Conservation (phyloP, 2,329 filamentous ascomycete genomes). For the Exophiala sp. region DNA sequence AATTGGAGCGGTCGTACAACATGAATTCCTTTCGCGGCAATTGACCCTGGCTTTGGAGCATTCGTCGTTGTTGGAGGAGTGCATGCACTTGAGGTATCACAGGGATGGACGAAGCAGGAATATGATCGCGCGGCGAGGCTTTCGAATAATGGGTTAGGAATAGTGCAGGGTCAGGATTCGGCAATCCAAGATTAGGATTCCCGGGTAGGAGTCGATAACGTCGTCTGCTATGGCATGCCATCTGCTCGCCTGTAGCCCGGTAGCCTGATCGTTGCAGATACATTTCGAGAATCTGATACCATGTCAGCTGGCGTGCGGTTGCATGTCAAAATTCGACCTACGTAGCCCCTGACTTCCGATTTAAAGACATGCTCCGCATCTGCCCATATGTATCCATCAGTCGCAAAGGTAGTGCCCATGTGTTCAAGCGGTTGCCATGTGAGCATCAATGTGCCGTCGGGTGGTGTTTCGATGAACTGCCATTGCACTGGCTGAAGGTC, state of each 20-base stretch:
- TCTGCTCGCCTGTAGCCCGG: conserved; percentile 62
- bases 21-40: conserved; percentile 90
- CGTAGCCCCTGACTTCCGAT: conserved; percentile 65
- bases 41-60: conserved; percentile 68
- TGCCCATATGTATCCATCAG: conserved; percentile 88
- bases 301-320: conserved; percentile 13
- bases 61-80: conserved; percentile 45
- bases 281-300: conserved; percentile 74
- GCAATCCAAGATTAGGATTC: conserved; percentile 62
- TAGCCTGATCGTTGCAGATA: conserved; percentile 77
- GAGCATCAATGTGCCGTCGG: conserved; percentile 74
- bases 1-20: conserved; percentile 80
- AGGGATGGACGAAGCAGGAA: conserved; percentile 58
- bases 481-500: conserved; percentile 83
- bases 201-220: conserved; percentile 78
- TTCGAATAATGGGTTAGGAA: conserved; percentile 90
- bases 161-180: conserved; percentile 69
- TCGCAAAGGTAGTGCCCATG: conserved; percentile 68
- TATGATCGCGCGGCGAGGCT: conserved; percentile 64
- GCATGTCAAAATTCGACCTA: conserved; percentile 48
- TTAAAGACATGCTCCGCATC: conserved; percentile 71
- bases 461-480: conserved; percentile 80
- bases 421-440: conserved; percentile 80
- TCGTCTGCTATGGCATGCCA: conserved; percentile 70
- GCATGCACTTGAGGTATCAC: conserved; percentile 39